These are phyloP conservation scores for Podospora australis DNA, from an alignment of 495 filamentous ascomycete genomes.

Conservation along the genomic window DNA sequence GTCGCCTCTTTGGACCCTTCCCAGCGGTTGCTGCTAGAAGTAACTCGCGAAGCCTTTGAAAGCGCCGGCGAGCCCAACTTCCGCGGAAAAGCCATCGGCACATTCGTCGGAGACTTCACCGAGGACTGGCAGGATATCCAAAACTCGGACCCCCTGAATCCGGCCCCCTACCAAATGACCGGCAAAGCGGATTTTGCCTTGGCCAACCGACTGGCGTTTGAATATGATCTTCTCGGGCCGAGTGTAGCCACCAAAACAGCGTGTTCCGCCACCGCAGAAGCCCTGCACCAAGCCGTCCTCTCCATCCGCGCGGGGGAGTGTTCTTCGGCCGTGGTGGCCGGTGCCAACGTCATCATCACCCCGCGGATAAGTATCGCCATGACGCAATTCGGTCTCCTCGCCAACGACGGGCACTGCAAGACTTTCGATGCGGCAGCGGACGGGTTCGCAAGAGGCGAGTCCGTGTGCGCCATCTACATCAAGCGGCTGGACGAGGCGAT, in stretches of 20 bases:
- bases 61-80: background rate
- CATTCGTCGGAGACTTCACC: background rate
- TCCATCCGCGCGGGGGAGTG: constrained; percentile 32
- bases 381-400: constrained; percentile 23
- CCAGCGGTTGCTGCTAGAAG: background rate
- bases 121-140: background rate
- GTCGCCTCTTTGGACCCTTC: background rate
- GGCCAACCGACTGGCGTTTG: background rate
- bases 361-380: constrained; percentile 27
- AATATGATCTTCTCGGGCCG: background rate
- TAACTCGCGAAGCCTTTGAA: background rate
- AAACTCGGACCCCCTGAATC: background rate
- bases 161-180: background rate
- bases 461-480: constrained; percentile 31
- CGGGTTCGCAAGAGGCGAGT: constrained; percentile 34
- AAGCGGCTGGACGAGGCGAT: constrained; percentile 46
- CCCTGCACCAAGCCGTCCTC: background rate
- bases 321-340: constrained; percentile 35
- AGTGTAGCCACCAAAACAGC: background rate
- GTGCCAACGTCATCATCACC: constrained; percentile 35
- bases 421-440: constrained; percentile 35
- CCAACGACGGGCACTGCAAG: constrained; percentile 16
- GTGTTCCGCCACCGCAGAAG: background rate
- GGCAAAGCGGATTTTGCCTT: background rate
- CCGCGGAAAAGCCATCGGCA: background rate